These are phyloP conservation scores for Xylariaceae sp. DNA, from an alignment of 2,329 filamentous ascomycete genomes.

Conservation along the genomic window DNA sequence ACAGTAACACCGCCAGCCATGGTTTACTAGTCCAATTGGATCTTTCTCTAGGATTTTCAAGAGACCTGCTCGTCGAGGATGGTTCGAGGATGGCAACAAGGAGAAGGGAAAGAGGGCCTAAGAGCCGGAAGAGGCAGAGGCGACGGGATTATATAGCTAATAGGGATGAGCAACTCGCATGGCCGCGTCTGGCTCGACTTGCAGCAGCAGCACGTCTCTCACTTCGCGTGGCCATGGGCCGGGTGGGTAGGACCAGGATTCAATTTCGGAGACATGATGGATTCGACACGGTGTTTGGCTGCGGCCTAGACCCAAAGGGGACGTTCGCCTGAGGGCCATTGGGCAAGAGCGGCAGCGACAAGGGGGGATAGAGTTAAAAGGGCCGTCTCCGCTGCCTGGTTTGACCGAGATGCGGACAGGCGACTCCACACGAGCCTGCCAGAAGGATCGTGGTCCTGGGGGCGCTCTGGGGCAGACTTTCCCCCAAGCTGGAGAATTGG, in stretches of 20 bases:
- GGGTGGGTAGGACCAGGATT: not conserved
- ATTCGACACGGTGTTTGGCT: slow-evolving; percentile 23
- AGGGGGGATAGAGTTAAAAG: slow-evolving; percentile 29
- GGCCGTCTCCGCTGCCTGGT: slow-evolving; percentile 29
- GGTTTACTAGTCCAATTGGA: slow-evolving; percentile 11
- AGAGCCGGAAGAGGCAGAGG: not conserved
- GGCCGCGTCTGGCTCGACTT: not conserved
- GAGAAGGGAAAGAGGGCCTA: slow-evolving; percentile 14
- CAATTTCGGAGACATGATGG: slow-evolving; percentile 16
- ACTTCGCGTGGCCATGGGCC: slow-evolving; percentile 1
- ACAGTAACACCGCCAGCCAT: slow-evolving; percentile 31
- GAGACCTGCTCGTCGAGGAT: no score
- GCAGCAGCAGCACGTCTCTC: not conserved
- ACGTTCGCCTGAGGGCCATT: slow-evolving; percentile 13
- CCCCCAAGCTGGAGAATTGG: slow-evolving; percentile 23
- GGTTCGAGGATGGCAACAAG: slow-evolving; percentile 17
- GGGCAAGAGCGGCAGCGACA: slow-evolving; percentile 23
- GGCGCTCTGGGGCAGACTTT: slow-evolving; percentile 5
- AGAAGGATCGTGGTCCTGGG: slow-evolving; percentile 17
- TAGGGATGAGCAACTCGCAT: not conserved
- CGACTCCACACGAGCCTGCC: slow-evolving; percentile 19
- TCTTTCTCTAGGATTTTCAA: no score
- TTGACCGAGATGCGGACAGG: slow-evolving; percentile 25
- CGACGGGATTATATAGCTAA: not conserved
- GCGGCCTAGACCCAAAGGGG: slow-evolving; percentile 24